Percentiles rank a stretch among this genome's conserved stretches.
Evolutionary conservation across 352 stramenopile species (phyloP).

Genomic region (Saprolegnia parasitica): DNA sequence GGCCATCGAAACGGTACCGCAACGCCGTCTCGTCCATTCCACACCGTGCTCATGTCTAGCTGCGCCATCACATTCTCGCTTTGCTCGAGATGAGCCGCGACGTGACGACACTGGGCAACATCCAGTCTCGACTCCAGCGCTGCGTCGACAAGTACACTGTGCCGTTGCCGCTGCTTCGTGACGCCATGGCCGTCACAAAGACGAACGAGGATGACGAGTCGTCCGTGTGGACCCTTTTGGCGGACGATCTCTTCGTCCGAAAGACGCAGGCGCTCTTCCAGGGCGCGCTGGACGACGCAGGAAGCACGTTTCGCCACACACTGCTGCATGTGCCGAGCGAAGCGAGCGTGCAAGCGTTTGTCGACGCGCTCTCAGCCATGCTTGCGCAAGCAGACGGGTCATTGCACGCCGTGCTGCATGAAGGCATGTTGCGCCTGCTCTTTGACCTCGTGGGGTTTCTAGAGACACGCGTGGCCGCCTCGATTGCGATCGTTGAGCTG

Average conservation of each 20-base stretch:
- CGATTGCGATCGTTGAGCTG: background rate
- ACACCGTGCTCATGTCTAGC: background rate
- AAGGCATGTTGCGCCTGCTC: constrained; percentile 71
- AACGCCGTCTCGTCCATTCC: background rate
- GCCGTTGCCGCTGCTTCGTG: background rate
- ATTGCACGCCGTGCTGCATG: constrained; percentile 63
- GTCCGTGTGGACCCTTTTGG: background rate
- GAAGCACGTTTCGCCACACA: background rate
- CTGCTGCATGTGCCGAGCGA: background rate
- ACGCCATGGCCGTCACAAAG: background rate
- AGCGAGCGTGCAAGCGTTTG: constrained; percentile 8
- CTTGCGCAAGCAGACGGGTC: background rate
- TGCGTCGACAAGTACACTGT: background rate
- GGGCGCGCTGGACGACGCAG: constrained; percentile 15
- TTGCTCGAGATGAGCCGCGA: background rate
- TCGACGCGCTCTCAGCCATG: constrained; percentile 2
- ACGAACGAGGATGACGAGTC: background rate
- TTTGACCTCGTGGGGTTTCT: constrained; percentile 71
- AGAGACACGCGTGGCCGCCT: constrained; percentile 38
- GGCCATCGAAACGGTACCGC: constrained; percentile 7
- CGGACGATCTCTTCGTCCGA: constrained; percentile 7
- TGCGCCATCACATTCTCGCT: background rate
- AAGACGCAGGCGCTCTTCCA: constrained; percentile 9
- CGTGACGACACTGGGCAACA: background rate
- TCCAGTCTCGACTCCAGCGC: constrained; percentile 4